Evolutionary conservation across 1,284 basidiomycete species (phyloP).

Genomic region (Hemileia vastatrix): DNA sequence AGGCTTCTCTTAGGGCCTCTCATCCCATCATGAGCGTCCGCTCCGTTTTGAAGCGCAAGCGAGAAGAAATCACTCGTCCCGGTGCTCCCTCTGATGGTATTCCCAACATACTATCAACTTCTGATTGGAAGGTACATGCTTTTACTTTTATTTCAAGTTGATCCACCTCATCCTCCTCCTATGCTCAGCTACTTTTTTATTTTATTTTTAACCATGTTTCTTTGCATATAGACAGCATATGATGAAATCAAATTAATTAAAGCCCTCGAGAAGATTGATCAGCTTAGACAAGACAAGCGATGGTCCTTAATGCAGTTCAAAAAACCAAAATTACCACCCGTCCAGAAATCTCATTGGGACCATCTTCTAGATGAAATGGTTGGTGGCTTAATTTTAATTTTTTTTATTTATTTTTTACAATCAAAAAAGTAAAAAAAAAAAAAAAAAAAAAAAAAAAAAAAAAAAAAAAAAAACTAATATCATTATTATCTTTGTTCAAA

Average conservation of each 20-base stretch:
- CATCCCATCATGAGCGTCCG: constrained; percentile 18
- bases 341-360: constrained; percentile 87
- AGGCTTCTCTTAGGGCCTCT: constrained; percentile 12
- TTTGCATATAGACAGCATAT: constrained; percentile 30
- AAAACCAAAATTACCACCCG: constrained; percentile 72
- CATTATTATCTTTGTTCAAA: constrained; percentile 39
- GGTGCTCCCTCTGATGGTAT: not conserved
- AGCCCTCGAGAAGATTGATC: constrained; percentile 74
- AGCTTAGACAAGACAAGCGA: constrained; percentile 64
- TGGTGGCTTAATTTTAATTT: constrained; percentile 33
- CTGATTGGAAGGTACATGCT: constrained; percentile 33
- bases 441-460: too few species aligned
- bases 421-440: too few species aligned
- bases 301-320: constrained; percentile 96
- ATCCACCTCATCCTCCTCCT: not conserved
- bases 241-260: constrained; percentile 47
- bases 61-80: not conserved
- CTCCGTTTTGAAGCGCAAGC: constrained; percentile 4
- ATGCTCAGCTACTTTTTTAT: not conserved
- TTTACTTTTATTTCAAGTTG: not conserved
- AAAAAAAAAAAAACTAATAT: too few species aligned
- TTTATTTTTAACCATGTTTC: constrained; percentile 20
- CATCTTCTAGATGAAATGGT: constrained; percentile 95
- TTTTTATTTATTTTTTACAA: not conserved
- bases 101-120: constrained; percentile 30